Evolutionary conservation across 1,139 yeast species (phyloP).

Genomic region (Pichia inconspicua): DNA sequence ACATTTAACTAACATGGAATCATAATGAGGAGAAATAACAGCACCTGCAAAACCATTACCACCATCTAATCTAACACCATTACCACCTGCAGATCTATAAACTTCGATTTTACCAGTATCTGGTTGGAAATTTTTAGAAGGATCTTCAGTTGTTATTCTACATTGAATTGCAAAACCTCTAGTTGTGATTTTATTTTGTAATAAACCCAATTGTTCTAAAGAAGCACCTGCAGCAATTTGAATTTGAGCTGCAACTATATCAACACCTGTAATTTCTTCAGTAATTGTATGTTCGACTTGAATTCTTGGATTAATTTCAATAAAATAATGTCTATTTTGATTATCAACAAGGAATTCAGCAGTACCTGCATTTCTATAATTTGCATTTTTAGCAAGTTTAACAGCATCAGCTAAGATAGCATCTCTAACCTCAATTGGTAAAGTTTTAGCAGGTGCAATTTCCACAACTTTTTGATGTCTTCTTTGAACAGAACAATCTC

Average conservation of each 20-base stretch:
- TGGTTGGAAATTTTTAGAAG: constrained; percentile 93
- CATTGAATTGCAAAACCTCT: constrained; percentile 99
- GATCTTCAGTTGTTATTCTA: constrained; percentile 98
- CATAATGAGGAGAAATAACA: constrained; percentile 93
- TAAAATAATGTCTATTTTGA: constrained; percentile 93
- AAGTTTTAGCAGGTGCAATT: constrained; percentile 96
- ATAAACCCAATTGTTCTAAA: constrained; percentile 78
- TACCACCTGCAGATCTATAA: constrained; percentile 98
- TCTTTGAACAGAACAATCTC: constrained; percentile 98
- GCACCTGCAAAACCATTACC: constrained; percentile 99
- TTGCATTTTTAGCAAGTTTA: constrained; percentile 76
- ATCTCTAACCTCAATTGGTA: constrained; percentile 76
- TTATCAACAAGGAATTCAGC: constrained; percentile 94
- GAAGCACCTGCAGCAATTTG: constrained; percentile 99
- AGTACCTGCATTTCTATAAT: constrained; percentile 96
- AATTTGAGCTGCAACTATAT: constrained; percentile 95
- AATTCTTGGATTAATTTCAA: constrained; percentile 97
- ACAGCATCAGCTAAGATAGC: constrained; percentile 93
- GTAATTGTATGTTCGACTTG: constrained; percentile 99
- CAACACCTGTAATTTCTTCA: constrained; percentile 98
- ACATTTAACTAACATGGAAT: constrained; percentile 97
- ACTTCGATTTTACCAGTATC: constrained; percentile 98
- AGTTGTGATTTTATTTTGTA: constrained; percentile 90
- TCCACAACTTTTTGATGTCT: constrained; percentile 99
- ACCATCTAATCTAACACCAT: constrained; percentile 97